A percentile compares a stretch with the other conserved stretches of the same genome.
These are phyloP conservation scores for Brachypodium distachyon DNA, from an alignment of 202 grass and related monocot genomes.

Conservation along the genomic window DNA sequence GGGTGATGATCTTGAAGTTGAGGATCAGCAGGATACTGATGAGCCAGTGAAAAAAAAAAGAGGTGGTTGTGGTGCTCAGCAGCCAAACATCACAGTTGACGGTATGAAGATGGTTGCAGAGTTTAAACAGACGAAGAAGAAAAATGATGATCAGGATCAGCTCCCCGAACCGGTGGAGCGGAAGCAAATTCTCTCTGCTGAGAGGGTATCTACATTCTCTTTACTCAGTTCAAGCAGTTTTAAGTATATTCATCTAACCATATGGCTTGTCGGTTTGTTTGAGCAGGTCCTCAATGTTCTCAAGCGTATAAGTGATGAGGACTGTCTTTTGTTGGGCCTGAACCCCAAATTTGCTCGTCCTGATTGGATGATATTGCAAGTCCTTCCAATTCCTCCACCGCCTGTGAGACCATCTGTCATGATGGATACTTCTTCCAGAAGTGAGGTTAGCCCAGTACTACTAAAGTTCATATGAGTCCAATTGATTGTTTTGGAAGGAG, in stretches of 20 bases:
- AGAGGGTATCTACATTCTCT: constrained; percentile 47
- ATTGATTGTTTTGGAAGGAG: background rate
- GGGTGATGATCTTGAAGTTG: constrained; percentile 83
- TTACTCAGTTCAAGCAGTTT: background rate
- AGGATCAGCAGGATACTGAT: constrained; percentile 67
- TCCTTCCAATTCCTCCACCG: constrained; percentile 90
- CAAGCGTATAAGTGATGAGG: constrained; percentile 93
- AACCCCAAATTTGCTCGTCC: constrained; percentile 92
- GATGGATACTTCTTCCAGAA: constrained; percentile 99
- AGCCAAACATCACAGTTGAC: constrained; percentile 96
- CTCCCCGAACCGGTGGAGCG: constrained; percentile 87
- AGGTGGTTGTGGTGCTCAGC: constrained; percentile 89
- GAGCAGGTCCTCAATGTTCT: constrained; percentile 90
- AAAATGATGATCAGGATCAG: constrained; percentile 84
- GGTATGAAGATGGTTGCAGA: constrained; percentile 99
- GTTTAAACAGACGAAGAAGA: constrained; percentile 89
- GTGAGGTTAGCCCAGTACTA: constrained; percentile 51
- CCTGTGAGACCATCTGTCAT: constrained; percentile 99
- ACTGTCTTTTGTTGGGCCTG: constrained; percentile 79
- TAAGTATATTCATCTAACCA: constrained; percentile 18
- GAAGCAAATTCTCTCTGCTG: constrained; percentile 91
- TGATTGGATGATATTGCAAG: constrained; percentile 99
- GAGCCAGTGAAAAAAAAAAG: constrained; percentile 86
- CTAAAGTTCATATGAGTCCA: background rate
- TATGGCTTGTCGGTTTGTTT: background rate